phyloP scores from a whole-genome alignment of 1,139 yeast genomes.

The Yamadazyma diospyri region DNA sequence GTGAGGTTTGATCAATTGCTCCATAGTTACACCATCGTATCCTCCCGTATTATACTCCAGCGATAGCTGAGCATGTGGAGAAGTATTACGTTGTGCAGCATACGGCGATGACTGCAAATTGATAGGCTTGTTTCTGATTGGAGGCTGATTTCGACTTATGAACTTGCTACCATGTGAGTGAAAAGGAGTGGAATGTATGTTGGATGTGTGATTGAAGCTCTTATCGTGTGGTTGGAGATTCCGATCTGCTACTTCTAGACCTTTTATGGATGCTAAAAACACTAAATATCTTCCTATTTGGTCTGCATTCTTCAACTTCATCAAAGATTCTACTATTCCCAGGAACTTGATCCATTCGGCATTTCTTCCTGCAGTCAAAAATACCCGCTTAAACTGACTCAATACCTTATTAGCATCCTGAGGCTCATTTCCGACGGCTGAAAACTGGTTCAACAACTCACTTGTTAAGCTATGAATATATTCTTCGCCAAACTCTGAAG shows the following conservation, averaged over 20 bases:
- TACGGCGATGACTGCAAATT: constrained; percentile 16
- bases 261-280: constrained; percentile 24
- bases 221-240: not conserved
- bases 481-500: constrained; percentile 38
- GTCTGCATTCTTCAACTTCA: constrained; percentile 25
- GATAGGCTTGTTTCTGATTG: constrained; percentile 2
- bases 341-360: constrained; percentile 35
- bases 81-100: constrained; percentile 1
- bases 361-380: constrained; percentile 23
- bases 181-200: constrained; percentile 1
- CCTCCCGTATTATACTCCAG: constrained; percentile 3
- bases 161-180: not conserved
- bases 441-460: constrained; percentile 22
- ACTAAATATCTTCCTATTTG: constrained; percentile 37
- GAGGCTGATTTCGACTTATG: not conserved
- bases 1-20: constrained; percentile 26
- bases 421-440: not conserved
- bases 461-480: constrained; percentile 31
- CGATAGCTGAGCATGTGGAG: constrained; percentile 4
- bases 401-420: constrained; percentile 18
- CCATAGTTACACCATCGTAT: constrained; percentile 12
- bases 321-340: constrained; percentile 26
- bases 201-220: not conserved
- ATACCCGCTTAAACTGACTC: constrained; percentile 24
- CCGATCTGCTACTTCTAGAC: constrained; percentile 1